These are phyloP conservation scores for Phialocephala subalpina DNA, from an alignment of 2,329 filamentous ascomycete genomes.

Conservation along the genomic window DNA sequence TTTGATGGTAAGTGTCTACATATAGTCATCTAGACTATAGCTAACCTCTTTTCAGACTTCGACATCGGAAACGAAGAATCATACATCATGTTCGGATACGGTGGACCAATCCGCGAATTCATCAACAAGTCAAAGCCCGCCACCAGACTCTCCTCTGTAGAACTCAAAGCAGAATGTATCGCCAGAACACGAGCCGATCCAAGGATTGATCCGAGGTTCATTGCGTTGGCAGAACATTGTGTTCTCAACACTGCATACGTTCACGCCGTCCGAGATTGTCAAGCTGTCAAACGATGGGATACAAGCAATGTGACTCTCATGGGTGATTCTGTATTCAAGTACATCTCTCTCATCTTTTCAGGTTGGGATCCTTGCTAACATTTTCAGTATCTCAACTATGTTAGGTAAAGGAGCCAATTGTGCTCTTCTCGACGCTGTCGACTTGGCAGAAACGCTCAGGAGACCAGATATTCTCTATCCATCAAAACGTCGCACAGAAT, in stretches of 20 bases:
- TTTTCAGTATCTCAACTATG: conserved; percentile 38
- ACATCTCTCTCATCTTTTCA: conserved; percentile 10
- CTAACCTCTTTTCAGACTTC: conserved; percentile 5
- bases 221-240: conserved; percentile 32
- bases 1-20: conserved; percentile 19
- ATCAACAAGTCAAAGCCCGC: conserved; percentile 35
- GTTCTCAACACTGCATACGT: conserved; percentile 35
- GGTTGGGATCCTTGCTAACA: conserved; percentile 11
- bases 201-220: conserved; percentile 32
- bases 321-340: conserved; percentile 42
- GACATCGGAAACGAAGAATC: conserved; percentile 39
- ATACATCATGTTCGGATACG: conserved; percentile 42
- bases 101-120: conserved; percentile 32
- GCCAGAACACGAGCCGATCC: conserved; percentile 26
- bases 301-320: conserved; percentile 36
- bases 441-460: conserved; percentile 34
- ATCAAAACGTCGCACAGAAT: conserved; percentile 17
- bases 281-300: conserved; percentile 37
- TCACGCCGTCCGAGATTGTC: conserved; percentile 34
- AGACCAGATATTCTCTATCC: conserved; percentile 15
- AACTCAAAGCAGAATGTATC: conserved; percentile 38
- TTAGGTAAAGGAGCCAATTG: conserved; percentile 42
- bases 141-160: conserved; percentile 28
- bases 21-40: neutral
- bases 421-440: conserved; percentile 40